Evolutionary conservation across 2,329 filamentous ascomycete genomes (phyloP), one percentile per base, ranked within the genome.

Genomic region (Trichophyton verrucosum): DNA sequence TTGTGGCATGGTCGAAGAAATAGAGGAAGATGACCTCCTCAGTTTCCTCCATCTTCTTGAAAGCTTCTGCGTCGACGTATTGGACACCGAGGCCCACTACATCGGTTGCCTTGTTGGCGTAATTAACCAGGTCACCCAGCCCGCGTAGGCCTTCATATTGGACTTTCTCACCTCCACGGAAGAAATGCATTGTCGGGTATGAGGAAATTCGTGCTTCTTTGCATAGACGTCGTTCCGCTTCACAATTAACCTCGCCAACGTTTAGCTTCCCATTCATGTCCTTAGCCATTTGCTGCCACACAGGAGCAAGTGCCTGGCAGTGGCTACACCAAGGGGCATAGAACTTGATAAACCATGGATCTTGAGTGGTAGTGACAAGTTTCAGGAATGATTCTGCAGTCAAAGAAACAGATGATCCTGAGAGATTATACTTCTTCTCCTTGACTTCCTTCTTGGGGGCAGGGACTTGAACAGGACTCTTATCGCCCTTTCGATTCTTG

Each of bases 321-420:
- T 99, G 94, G 67, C 86, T 85, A 73, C 94, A 99, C 94, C 92
- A 97, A 4, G 94, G 95, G 17, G 90, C 91, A 72, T 96, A 97
- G 73, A 99, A 97, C 75, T 99, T 99, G 80, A 99, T 85, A 71
- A 99, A 96, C 94, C 94, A 99, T 4, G 91, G 87, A 64, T 97
- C 91, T 65, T 88, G 84, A 0, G 90, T 91, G 72, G 86, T 88
- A 2, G 90, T 95, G 55, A 99, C 91, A 42, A 87, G 78, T 61
- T 83, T 85, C 71, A 95, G 87, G 77, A 99, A 99, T 64, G 80
- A 89, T 70, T 96, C 91, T 0, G 88, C 86, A 1, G 85, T 91
- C 59, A 99, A 80, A 5, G 85, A 75, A 38, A 90, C 79, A 5
- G 90, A 95, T 15, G 81, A 78, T 5, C 94, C 94, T 46, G 86